Evolutionary conservation across 2,329 filamentous ascomycete genomes (phyloP).

Genomic region (Nemania sp.): DNA sequence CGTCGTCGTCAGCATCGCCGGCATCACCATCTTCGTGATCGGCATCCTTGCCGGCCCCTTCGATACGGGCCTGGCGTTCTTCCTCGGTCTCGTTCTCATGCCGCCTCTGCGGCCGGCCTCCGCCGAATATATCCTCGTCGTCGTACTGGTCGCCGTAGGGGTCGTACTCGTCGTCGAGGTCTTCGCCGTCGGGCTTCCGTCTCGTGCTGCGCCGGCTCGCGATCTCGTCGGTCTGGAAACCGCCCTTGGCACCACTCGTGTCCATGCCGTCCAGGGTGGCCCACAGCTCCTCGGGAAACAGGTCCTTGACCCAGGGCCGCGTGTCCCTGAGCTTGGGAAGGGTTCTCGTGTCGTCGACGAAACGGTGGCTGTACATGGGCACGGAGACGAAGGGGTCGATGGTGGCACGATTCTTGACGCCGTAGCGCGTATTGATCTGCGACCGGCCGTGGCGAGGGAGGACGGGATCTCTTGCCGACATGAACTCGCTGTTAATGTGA

Average conservation of each 20-base stretch:
- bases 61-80: slow-evolving; percentile 42
- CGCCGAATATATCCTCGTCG: slow-evolving; percentile 25
- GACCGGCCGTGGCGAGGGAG: slow-evolving; percentile 57
- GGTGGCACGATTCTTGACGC: slow-evolving; percentile 58
- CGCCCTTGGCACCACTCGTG: slow-evolving; percentile 35
- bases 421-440: slow-evolving; percentile 63
- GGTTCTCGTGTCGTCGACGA: slow-evolving; percentile 55
- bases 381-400: slow-evolving; percentile 63
- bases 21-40: slow-evolving; percentile 44
- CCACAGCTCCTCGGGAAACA: slow-evolving; percentile 62
- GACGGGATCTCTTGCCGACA: slow-evolving; percentile 44
- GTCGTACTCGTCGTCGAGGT: slow-evolving; percentile 47
- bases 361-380: slow-evolving; percentile 62
- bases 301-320: slow-evolving; percentile 53
- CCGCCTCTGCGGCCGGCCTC: slow-evolving; percentile 21
- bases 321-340: slow-evolving; percentile 57
- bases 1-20: slow-evolving; percentile 49
- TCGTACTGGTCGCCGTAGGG: slow-evolving; percentile 35
- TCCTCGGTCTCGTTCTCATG: slow-evolving; percentile 40
- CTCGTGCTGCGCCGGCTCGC: slow-evolving; percentile 34
- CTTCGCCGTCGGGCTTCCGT: slow-evolving; percentile 52
- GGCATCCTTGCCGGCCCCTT: slow-evolving; percentile 37
- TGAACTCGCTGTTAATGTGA: slow-evolving; percentile 41
- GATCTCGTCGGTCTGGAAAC: slow-evolving; percentile 40
- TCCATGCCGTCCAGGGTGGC: slow-evolving; percentile 57